Conservation (phyloP, 192 early-diverging fungal genomes). For the Cetraspora pellucida region DNA sequence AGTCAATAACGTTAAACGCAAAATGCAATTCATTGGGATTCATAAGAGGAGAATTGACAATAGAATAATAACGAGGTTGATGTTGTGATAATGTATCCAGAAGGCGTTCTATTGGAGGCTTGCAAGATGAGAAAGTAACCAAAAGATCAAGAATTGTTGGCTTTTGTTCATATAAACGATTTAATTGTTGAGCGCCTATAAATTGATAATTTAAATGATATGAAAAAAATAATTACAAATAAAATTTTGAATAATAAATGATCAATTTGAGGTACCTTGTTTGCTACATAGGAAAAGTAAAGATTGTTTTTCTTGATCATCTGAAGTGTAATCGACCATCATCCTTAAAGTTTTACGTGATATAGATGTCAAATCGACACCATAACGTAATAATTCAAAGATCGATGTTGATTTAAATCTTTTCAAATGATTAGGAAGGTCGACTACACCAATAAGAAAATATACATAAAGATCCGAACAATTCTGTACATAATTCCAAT, state of each 20-base stretch:
- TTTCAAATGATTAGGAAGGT: conserved; percentile 58
- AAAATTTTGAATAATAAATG: not conserved
- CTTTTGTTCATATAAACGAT: conserved; percentile 62
- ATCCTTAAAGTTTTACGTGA: conserved; percentile 84
- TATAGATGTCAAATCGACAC: conserved; percentile 71
- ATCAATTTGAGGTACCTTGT: conserved; percentile 52
- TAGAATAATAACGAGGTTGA: conserved; percentile 87
- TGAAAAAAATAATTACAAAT: not conserved
- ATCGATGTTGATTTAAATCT: conserved; percentile 49
- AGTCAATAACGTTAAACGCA: conserved; percentile 89
- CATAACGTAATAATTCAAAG: conserved; percentile 70
- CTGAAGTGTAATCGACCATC: conserved; percentile 77
- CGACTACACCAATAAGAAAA: conserved; percentile 16
- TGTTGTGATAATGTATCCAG: conserved; percentile 79
- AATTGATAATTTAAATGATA: not conserved
- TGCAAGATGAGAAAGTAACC: conserved; percentile 73
- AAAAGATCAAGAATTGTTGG: conserved; percentile 85
- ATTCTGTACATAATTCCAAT: not conserved
- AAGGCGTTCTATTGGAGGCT: conserved; percentile 68
- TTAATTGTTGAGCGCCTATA: conserved; percentile 64
- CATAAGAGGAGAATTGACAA: conserved; percentile 69
- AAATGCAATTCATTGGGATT: conserved; percentile 58
- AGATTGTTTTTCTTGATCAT: conserved; percentile 70
- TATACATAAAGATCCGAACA: not conserved
- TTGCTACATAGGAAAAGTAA: conserved; percentile 80